Evolutionary conservation across 2,329 filamentous ascomycete genomes (phyloP).

Genomic region (Hypoxylon sp.): DNA sequence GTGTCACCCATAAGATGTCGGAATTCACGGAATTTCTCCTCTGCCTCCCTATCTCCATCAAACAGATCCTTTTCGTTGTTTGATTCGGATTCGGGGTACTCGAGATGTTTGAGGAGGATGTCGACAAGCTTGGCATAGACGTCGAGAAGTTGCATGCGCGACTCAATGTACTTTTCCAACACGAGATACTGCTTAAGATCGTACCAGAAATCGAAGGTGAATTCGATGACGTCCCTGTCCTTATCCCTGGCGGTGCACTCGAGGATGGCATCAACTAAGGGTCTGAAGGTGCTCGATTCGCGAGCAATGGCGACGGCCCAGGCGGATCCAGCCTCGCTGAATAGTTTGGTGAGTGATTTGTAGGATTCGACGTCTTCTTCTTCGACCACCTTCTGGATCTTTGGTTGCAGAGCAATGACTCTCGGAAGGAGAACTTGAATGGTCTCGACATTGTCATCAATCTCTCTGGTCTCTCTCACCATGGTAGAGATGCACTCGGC

Average conservation of each 20-base stretch:
- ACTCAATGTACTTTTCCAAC: conserved; percentile 87
- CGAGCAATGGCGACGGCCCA: conserved; percentile 95
- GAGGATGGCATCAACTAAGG: conserved; percentile 88
- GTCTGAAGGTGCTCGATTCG: conserved; percentile 82
- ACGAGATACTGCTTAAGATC: conserved; percentile 97
- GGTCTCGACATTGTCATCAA: conserved; percentile 86
- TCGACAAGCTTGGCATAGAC: conserved; percentile 92
- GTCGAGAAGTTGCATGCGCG: conserved; percentile 80
- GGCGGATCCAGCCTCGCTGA: conserved; percentile 91
- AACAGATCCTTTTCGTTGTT: conserved; percentile 86
- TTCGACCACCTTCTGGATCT: conserved; percentile 78
- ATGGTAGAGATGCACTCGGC: conserved; percentile 94
- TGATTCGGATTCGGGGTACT: conserved; percentile 83
- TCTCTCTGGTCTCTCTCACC: conserved; percentile 90
- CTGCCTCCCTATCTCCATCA: conserved; percentile 92
- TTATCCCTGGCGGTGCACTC: conserved; percentile 90
- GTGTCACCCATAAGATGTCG: conserved; percentile 98
- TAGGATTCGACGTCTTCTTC: conserved; percentile 87
- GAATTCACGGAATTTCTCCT: conserved; percentile 97
- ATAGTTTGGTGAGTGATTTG: conserved; percentile 89
- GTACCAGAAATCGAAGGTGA: conserved; percentile 98
- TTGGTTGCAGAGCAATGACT: conserved; percentile 79
- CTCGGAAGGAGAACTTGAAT: conserved; percentile 87
- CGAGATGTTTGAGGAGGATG: conserved; percentile 88
- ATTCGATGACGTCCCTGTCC: conserved; percentile 89